Evolutionary conservation across 257 asterid genomes (phyloP), one percentile per base, ranked within the genome.

Genomic region (Solanum medicagineum): DNA sequence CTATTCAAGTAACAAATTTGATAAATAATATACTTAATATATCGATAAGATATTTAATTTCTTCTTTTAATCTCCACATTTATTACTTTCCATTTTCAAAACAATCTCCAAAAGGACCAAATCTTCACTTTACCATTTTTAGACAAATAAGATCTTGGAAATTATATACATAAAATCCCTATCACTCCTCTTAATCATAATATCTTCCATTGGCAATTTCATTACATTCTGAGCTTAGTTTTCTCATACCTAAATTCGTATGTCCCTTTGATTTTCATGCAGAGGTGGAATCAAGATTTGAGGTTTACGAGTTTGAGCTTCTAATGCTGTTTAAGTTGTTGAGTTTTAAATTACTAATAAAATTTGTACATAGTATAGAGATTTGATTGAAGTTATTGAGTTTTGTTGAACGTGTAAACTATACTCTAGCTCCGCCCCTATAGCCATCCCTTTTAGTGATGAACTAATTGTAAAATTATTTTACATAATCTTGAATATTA

Each of bases 251-350:
- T 36, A 36, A 32, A 20, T 36, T 17, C 26, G 9, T 17, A 11
- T n/a, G 45, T n/a, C 6, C 7, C n/a, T 11, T 73, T 0, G 55
- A 73, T 11, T 73, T 29, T 4, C 0, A 0, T 45, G 3, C 9
- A 69, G 0, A 9, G 15, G 0, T 2, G 0, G 10, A 68, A 26
- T 36, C 53, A 40, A 5, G 0, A 36, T 17, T 17, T 69, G 26
- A 69, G 40, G 10, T 1, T 69, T 40, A 40, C 1, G 1, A 1
- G 0, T 69, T 69, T 0, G 7, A 9, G 2, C 26, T 26, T 65
- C 2, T 56, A 17, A 7, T 56, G 1, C 0, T 17, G 5, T 56
- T 56, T 6, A 17, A 56, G 62, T 5, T 22, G 2, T 11, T 62
- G 16, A 62, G 17, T 5, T 22, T 62, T 5, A 10, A 22, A 62